phyloP scores from a whole-genome alignment of 2,329 filamentous ascomycete genomes.

The Colletotrichum incanum region DNA sequence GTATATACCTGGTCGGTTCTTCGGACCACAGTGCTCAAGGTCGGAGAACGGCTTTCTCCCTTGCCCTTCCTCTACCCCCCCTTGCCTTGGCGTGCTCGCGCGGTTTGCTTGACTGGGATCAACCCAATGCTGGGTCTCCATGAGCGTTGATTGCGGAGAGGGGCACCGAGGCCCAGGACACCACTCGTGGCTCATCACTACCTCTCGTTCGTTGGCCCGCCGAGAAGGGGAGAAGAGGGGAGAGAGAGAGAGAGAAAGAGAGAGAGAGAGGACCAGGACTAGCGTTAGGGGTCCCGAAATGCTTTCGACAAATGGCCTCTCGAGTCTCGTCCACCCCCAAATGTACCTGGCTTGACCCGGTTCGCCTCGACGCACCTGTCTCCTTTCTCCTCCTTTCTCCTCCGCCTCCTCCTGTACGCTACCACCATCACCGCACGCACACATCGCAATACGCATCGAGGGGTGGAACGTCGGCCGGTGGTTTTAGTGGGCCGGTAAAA shows the following conservation, averaged over 20 bases:
- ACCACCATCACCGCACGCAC: slow-evolving; percentile 1
- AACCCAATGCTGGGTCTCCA: slow-evolving; percentile 30
- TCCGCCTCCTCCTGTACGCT: background rate
- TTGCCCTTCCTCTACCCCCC: slow-evolving; percentile 19
- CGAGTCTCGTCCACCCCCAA: slow-evolving; percentile 12
- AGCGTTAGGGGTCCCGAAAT: slow-evolving; percentile 30
- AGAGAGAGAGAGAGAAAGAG: background rate
- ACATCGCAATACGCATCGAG: background rate
- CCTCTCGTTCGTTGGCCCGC: slow-evolving; percentile 29
- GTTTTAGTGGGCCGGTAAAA: slow-evolving; percentile 37
- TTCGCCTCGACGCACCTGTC: slow-evolving; percentile 20
- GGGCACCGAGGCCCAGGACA: slow-evolving; percentile 31
- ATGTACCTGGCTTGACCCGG: slow-evolving; percentile 35
- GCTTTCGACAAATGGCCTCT: slow-evolving; percentile 21
- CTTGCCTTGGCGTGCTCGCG: slow-evolving; percentile 24
- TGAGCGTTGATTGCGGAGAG: slow-evolving; percentile 40
- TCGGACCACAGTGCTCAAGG: slow-evolving; percentile 36
- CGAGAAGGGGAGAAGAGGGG: background rate
- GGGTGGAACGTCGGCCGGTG: slow-evolving; percentile 15
- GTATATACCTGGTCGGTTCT: slow-evolving; percentile 33
- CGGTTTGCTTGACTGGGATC: slow-evolving; percentile 33
- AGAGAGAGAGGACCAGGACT: slow-evolving; percentile 11
- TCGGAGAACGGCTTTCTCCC: slow-evolving; percentile 22
- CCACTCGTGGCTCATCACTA: slow-evolving; percentile 20
- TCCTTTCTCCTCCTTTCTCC: slow-evolving; percentile 11